Evolutionary conservation across 2,329 filamentous ascomycete species (phyloP).

Genomic region (Phoma sp.): DNA sequence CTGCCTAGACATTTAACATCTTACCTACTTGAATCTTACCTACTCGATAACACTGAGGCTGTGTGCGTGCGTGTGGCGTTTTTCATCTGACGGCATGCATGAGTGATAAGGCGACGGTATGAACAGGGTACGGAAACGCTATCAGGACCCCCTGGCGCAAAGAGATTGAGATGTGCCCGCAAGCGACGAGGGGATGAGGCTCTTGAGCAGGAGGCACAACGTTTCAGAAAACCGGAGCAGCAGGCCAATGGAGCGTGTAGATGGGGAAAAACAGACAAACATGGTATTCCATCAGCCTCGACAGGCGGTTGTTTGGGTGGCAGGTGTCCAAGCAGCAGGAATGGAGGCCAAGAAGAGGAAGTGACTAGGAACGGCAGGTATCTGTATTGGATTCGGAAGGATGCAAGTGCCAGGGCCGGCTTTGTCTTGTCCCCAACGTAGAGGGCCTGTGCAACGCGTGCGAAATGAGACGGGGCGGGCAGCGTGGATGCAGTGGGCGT

Average conservation of each 20-base stretch:
- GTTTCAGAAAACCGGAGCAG: constrained; percentile 14
- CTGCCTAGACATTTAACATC: constrained; percentile 1
- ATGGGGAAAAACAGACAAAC: neutral
- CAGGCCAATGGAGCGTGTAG: constrained; percentile 3
- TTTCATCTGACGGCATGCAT: neutral
- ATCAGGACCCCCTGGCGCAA: constrained; percentile 13
- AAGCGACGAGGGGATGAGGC: constrained; percentile 13
- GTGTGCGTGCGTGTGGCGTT: constrained; percentile 11
- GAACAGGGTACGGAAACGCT: constrained; percentile 5
- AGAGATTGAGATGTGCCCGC: constrained; percentile 16
- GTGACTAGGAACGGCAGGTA: constrained; percentile 6
- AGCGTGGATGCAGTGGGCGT: constrained; percentile 3
- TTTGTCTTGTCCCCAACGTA: neutral
- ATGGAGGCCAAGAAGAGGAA: constrained; percentile 11
- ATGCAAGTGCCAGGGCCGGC: constrained; percentile 15
- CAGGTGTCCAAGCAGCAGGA: constrained; percentile 13
- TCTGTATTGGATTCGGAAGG: constrained; percentile 15
- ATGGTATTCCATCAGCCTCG: neutral
- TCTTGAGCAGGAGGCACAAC: constrained; percentile 10
- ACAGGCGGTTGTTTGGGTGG: constrained; percentile 2
- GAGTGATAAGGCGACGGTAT: constrained; percentile 7
- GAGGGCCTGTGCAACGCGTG: constrained; percentile 24
- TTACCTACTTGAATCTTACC: neutral
- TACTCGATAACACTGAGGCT: constrained; percentile 3
- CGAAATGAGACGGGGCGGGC: constrained; percentile 20